Conservation (phyloP, 2,329 filamentous ascomycete species). For the Penicillium sp. region DNA sequence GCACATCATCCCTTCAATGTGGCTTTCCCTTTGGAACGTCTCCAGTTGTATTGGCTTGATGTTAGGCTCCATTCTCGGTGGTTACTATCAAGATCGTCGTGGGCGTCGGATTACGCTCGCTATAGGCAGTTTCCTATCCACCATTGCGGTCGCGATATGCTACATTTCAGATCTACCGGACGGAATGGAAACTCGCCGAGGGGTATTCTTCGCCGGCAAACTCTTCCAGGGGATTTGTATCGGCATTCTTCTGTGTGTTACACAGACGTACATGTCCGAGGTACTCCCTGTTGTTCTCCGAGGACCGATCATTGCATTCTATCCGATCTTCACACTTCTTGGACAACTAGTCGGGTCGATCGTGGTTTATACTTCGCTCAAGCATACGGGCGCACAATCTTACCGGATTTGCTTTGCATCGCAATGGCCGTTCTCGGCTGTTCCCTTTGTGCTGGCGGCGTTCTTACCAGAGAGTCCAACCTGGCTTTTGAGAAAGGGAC, state of each 20-base stretch:
- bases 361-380: constrained; percentile 32
- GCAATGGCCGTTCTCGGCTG: constrained; percentile 47
- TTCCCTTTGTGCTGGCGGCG: constrained; percentile 44
- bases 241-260: constrained; percentile 44
- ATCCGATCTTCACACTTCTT: constrained; percentile 49
- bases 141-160: constrained; percentile 29
- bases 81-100: constrained; percentile 38
- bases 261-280: constrained; percentile 51
- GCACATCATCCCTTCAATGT: constrained; percentile 40
- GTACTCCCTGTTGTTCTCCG: constrained; percentile 46
- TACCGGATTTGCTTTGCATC: constrained; percentile 41
- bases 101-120: constrained; percentile 38
- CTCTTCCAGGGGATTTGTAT: constrained; percentile 46
- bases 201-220: constrained; percentile 46
- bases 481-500: constrained; percentile 45
- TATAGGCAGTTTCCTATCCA: constrained; percentile 36
- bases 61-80: constrained; percentile 37
- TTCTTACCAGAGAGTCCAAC: constrained; percentile 51
- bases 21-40: constrained; percentile 45
- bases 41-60: constrained; percentile 38
- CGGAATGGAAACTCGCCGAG: constrained; percentile 27
- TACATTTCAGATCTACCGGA: constrained; percentile 19
- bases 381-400: constrained; percentile 7
- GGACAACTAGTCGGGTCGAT: constrained; percentile 46
- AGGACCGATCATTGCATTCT: constrained; percentile 47